Conservation (phyloP, 2,329 filamentous ascomycete genomes). For the Pezicula rhizophila region DNA sequence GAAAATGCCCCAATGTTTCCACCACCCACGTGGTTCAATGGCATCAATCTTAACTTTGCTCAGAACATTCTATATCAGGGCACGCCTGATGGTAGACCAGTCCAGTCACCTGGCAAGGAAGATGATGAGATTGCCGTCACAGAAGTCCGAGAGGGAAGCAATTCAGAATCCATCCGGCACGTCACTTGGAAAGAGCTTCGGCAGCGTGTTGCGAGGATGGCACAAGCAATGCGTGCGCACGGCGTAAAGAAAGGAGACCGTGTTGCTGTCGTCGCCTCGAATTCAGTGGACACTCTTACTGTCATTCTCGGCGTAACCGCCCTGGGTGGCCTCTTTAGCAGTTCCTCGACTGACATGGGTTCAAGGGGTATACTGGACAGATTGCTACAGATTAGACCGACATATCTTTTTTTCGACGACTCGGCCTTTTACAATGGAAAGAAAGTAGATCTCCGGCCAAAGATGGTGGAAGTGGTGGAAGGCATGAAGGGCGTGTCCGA, state of each 20-base stretch:
- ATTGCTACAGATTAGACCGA: slow-evolving; percentile 67
- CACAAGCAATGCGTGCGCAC: slow-evolving; percentile 58
- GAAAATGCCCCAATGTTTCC: slow-evolving; percentile 62
- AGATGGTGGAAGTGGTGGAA: slow-evolving; percentile 60
- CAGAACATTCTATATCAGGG: slow-evolving; percentile 70
- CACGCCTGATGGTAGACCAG: slow-evolving; percentile 33
- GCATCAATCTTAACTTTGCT: slow-evolving; percentile 68
- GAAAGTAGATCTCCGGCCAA: slow-evolving; percentile 61
- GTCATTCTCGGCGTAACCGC: slow-evolving; percentile 65
- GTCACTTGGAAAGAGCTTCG: slow-evolving; percentile 66
- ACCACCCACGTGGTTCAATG: slow-evolving; percentile 74
- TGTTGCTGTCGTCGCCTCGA: slow-evolving; percentile 68
- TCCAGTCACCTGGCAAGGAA: slow-evolving; percentile 57
- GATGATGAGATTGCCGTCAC: slow-evolving; percentile 65
- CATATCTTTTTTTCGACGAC: slow-evolving; percentile 80
- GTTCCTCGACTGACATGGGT: slow-evolving; percentile 77
- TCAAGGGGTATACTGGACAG: slow-evolving; percentile 73
- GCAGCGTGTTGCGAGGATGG: slow-evolving; percentile 47
- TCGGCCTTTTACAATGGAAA: slow-evolving; percentile 75
- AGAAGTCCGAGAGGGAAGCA: slow-evolving; percentile 63
- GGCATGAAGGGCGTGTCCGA: slow-evolving; percentile 55
- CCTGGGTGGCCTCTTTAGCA: slow-evolving; percentile 70
- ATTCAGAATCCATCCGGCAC: slow-evolving; percentile 42
- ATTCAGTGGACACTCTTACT: slow-evolving; percentile 67
- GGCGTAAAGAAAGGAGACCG: slow-evolving; percentile 69